Evolutionary conservation across 106 monocot genomes (phyloP).

Genomic region (Alisma plantagoaquatica): DNA sequence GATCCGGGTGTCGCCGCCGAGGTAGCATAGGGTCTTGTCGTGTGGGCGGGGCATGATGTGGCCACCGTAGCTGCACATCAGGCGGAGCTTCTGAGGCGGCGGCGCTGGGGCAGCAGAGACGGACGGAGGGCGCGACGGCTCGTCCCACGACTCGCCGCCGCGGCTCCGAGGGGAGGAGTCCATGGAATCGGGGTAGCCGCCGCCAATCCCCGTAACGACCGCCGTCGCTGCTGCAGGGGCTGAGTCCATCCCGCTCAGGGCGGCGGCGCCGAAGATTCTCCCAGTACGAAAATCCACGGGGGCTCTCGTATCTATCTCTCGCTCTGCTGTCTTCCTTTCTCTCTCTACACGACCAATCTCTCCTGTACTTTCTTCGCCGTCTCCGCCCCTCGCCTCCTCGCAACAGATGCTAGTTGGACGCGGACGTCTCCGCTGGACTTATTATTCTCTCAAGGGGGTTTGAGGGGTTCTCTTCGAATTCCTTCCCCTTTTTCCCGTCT

Average conservation of each 20-base stretch:
- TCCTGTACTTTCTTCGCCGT: not conserved
- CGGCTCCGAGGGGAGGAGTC: constrained; percentile 82
- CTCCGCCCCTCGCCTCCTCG: not conserved
- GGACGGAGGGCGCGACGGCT: constrained; percentile 32
- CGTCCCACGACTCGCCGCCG: constrained; percentile 83
- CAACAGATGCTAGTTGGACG: no score
- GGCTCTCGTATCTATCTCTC: no score
- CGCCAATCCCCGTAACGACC: no score
- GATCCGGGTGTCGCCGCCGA: constrained; percentile 91
- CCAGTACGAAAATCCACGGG: no score
- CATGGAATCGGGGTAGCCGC: constrained; percentile 52
- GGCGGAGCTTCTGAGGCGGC: constrained; percentile 65
- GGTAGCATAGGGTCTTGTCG: constrained; percentile 86
- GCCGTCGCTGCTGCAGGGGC: no score
- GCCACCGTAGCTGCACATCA: constrained; percentile 94
- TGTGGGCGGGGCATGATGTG: constrained; percentile 88
- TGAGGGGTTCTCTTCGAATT: no score
- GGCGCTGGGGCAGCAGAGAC: no score
- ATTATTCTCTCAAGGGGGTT: no score
- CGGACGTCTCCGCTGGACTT: no score
- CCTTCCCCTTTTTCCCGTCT: no score
- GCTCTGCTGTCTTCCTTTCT: not conserved
- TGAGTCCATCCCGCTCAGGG: constrained; percentile 15
- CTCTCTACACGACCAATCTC: not conserved
- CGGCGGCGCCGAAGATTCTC: not conserved